These are phyloP conservation scores for Zarea fungicola DNA, from an alignment of 2,329 filamentous ascomycete species.

Conservation along the genomic window DNA sequence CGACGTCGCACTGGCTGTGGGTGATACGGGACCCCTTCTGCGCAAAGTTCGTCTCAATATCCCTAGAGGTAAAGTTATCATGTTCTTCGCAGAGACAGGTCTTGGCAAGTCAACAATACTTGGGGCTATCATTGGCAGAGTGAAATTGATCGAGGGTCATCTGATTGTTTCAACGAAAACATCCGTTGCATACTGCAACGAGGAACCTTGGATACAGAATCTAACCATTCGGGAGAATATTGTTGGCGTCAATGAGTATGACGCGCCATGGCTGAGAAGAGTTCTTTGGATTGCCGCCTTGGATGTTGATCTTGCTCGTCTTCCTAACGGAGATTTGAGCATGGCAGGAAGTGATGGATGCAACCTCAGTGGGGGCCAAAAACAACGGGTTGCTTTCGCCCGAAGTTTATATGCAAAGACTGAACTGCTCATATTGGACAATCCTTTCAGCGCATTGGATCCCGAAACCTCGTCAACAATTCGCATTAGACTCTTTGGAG, in stretches of 20 bases:
- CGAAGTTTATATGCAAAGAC: neutral
- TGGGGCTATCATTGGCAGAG: neutral
- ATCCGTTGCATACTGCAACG: neutral
- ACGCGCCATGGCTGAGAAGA: neutral
- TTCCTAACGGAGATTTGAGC: neutral
- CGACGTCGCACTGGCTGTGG: neutral
- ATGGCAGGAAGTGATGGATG: neutral
- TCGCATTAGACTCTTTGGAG: neutral
- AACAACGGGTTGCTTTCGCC: neutral
- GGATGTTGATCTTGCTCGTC: neutral
- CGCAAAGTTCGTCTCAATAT: neutral
- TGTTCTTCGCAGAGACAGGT: neutral
- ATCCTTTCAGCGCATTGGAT: neutral
- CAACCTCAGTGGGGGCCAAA: neutral
- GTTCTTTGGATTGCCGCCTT: neutral
- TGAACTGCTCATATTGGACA: neutral
- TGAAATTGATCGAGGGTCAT: neutral
- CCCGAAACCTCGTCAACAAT: neutral
- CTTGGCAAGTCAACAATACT: neutral
- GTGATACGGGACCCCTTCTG: neutral
- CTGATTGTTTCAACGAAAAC: neutral
- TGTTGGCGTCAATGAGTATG: neutral
- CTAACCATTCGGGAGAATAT: neutral
- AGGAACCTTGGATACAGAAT: neutral
- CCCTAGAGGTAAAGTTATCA: neutral